Base-by-base conservation (phyloP, 306 rosid species). In the Cajanus cajan region DNA sequence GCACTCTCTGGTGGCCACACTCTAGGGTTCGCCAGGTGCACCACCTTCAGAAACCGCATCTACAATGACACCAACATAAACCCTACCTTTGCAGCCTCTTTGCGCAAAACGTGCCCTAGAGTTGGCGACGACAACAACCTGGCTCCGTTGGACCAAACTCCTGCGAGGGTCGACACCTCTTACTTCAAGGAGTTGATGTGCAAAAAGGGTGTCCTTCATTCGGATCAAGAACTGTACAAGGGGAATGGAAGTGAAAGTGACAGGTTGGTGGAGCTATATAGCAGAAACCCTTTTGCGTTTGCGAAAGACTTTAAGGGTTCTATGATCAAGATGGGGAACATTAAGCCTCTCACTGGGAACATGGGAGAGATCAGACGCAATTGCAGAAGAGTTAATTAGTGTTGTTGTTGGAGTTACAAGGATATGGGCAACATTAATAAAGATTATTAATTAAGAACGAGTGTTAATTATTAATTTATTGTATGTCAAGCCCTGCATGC, bases 1-100 rank as follows among this genome's bases (percentile, higher is more conserved):
- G 85, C 77, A 0, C 82, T 85, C n/a, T 84, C 87, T n/a, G 82
- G 87, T 4, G 89, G 73, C 21, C 84, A 87, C 86, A 84, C 88
- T 14, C 74, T 87, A 5, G 90, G 88, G 4, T 54, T 79, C 18
- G 82, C 85, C 0, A 36, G 28, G 18, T 87, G 90, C 45, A 1
- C 57, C 0, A 8, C 63, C 22, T 87, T 84, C 78, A 45, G 79
- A 2, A 2, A 15, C 37, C 39, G 86, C 47, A 55, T 79, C 40
- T 81, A 84, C 76, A 82, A 80, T 41, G 84, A 81, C 62, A 70
- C 82, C 39, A 50, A 84, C 77, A 76, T 84, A 0, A 77, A 79
- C 37, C 74, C 9, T 0, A 4, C 0, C 0, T 82, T 82, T 61
- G 83, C 79, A 9, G n/a, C 86, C 68, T 6, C 8, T n/a, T 50